A percentile compares a stretch with the other conserved stretches of the same genome.
Evolutionary conservation across 768 basidiomycete genomes (phyloP).

Genomic region (Auriscalpium vulgare): DNA sequence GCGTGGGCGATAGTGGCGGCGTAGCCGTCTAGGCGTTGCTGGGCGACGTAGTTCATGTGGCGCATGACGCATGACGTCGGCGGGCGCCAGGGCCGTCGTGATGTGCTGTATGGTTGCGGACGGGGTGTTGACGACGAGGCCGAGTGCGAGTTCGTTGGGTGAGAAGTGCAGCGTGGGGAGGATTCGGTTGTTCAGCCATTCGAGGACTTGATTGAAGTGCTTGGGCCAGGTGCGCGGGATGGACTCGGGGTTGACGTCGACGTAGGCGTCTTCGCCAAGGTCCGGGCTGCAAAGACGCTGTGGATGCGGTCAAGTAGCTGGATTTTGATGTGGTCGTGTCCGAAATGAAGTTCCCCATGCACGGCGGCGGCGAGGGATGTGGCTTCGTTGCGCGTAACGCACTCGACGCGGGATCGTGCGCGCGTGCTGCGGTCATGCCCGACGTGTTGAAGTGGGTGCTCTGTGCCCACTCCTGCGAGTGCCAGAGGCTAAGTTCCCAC

Average conservation of each 20-base stretch:
- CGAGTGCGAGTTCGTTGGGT: slow-evolving; percentile 27
- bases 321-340: slow-evolving; percentile 25
- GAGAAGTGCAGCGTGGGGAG: slow-evolving; percentile 16
- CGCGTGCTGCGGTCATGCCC: slow-evolving; percentile 8
- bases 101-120: not conserved
- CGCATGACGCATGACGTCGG: slow-evolving; percentile 14
- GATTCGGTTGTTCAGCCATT: slow-evolving; percentile 12
- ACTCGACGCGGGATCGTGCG: slow-evolving; percentile 4
- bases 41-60: slow-evolving; percentile 21
- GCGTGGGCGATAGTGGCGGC: slow-evolving; percentile 18
- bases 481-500: too few relatives aligned
- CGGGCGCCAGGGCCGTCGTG: not conserved
- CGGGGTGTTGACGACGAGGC: slow-evolving; percentile 23
- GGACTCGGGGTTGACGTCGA: slow-evolving; percentile 10
- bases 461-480: too few relatives aligned
- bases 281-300: slow-evolving; percentile 27
- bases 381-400: not conserved
- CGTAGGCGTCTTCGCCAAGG: slow-evolving; percentile 20
- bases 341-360: not conserved
- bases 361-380: not conserved
- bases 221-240: slow-evolving; percentile 25
- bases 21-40: slow-evolving; percentile 26
- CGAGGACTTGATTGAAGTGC: slow-evolving; percentile 23
- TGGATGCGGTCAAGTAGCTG: slow-evolving; percentile 19
- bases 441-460: too few relatives aligned